Evolutionary conservation across 768 basidiomycete species (phyloP), one percentile per base, ranked within the genome.

Genomic region (Russula sp.): DNA sequence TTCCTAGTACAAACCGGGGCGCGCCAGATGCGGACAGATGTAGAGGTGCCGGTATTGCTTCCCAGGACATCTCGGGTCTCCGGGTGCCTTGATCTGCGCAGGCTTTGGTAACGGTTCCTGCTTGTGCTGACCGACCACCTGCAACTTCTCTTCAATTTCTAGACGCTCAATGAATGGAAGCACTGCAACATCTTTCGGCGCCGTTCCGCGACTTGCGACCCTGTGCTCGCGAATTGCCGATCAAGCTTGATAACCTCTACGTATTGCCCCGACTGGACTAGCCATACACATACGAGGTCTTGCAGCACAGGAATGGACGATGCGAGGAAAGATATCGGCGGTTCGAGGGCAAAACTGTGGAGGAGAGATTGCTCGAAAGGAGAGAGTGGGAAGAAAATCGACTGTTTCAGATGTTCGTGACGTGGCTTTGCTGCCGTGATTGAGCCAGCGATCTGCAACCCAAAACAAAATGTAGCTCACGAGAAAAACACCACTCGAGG

Each of bases 211-310:
- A 31, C 79, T 73, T 47, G 75, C 69, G n/a, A 77, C 63, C 6
- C 79, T 76, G 63, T 57, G n/a, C 64, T 69, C 16, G 73, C 62
- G 66, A 89, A 86, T 68, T 81, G 78, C 55, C 83, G 81, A 71
- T 93, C 22, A 27, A 27, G 22, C 22, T 27, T 27, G 22, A 27
- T 27, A 27, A 2, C 22, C 22, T 27, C 22, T 0, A 80, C 74
- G 68, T 86, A 85, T 62, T 82, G 81, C 3, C 89, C 90, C 3
- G 78, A 79, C 69, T 90, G 86, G 37, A 93, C 81, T 8, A 92
- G 81, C 9, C 91, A 86, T 16, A 88, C 83, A 63, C 87, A 89
- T 34, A 89, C 78, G n/a, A 93, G 79, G 66, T 93, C 88, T 71
- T 91, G 90, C 0, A 93, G 72, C 14, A 82, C 76, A 5, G 84